Evolutionary conservation across 495 filamentous ascomycete genomes (phyloP).

Genomic region (Rostrohypoxylon terebratum): DNA sequence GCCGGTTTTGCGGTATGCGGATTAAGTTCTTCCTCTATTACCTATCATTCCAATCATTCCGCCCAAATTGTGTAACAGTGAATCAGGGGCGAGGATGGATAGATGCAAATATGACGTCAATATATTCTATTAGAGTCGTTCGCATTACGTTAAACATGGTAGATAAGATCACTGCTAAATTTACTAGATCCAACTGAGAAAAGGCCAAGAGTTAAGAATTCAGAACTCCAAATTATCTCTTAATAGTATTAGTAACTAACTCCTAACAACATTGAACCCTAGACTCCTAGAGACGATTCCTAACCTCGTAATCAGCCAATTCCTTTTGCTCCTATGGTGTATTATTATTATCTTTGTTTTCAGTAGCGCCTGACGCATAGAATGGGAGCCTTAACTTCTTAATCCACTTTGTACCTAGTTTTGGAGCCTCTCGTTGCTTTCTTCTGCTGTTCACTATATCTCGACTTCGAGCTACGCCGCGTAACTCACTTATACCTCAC

Average conservation of each 20-base stretch:
- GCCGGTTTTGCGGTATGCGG: not conserved
- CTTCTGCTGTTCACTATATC: not conserved
- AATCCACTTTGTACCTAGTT: not conserved
- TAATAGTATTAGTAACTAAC: not conserved
- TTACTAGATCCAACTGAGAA: not conserved
- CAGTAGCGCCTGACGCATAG: slow-evolving; percentile 6
- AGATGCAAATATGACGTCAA: slow-evolving; percentile 34
- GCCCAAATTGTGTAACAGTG: slow-evolving; percentile 1
- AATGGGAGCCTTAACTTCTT: slow-evolving; percentile 24
- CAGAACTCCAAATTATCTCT: not conserved
- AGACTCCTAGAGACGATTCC: not conserved
- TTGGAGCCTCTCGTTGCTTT: slow-evolving; percentile 8
- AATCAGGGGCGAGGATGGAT: slow-evolving; percentile 18
- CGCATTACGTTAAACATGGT: not conserved
- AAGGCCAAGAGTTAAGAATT: not conserved
- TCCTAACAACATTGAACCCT: not conserved
- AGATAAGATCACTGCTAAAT: not conserved
- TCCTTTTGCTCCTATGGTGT: slow-evolving; percentile 17
- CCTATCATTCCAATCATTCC: not conserved
- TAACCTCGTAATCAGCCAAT: not conserved
- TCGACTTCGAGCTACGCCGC: not conserved
- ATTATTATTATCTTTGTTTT: slow-evolving; percentile 13
- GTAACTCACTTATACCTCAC: slow-evolving; percentile 1
- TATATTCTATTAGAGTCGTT: slow-evolving; percentile 8
- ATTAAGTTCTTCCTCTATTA: not conserved